phyloP scores from a whole-genome alignment of 1,139 yeast species.

The Maudiozyma humilis region DNA sequence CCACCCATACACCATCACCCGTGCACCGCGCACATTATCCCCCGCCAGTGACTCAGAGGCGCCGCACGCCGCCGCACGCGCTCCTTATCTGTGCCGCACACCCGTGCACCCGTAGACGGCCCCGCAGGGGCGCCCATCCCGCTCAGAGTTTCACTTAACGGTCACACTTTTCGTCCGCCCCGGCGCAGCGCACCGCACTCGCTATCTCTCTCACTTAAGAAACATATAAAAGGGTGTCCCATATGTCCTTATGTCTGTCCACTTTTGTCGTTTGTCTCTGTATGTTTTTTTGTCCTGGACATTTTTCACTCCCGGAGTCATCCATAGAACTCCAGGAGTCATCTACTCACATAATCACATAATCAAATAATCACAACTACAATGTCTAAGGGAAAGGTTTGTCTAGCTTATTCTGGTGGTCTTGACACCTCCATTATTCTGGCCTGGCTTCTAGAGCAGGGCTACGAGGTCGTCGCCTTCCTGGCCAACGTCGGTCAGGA shows the following conservation, averaged over 20 bases:
- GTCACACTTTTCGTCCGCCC: constrained; percentile 2
- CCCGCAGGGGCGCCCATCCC: constrained; percentile 1
- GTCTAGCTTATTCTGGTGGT: constrained; percentile 99
- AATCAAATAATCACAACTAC: constrained; percentile 1
- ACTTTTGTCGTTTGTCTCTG: not conserved
- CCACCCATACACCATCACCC: not conserved
- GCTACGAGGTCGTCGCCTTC: constrained; percentile 95
- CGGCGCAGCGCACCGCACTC: constrained; percentile 4
- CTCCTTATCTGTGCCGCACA: not conserved
- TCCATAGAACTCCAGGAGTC: not conserved
- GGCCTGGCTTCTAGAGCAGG: constrained; percentile 96
- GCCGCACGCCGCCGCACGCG: not conserved
- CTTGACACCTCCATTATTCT: constrained; percentile 94
- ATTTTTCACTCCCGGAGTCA: not conserved
- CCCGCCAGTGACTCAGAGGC: constrained; percentile 6
- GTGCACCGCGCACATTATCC: not conserved
- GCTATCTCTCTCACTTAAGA: constrained; percentile 17
- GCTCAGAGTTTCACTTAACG: constrained; percentile 11
- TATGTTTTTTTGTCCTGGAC: not conserved
- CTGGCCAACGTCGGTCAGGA: constrained; percentile 98
- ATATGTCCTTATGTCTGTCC: not conserved
- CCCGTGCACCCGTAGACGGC: constrained; percentile 1
- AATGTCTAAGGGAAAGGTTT: constrained; percentile 96
- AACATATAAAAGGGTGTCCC: constrained; percentile 5
- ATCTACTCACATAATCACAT: no score